Base-by-base conservation (phyloP, 2,329 filamentous ascomycete genomes). In the Ophiostoma ips region DNA sequence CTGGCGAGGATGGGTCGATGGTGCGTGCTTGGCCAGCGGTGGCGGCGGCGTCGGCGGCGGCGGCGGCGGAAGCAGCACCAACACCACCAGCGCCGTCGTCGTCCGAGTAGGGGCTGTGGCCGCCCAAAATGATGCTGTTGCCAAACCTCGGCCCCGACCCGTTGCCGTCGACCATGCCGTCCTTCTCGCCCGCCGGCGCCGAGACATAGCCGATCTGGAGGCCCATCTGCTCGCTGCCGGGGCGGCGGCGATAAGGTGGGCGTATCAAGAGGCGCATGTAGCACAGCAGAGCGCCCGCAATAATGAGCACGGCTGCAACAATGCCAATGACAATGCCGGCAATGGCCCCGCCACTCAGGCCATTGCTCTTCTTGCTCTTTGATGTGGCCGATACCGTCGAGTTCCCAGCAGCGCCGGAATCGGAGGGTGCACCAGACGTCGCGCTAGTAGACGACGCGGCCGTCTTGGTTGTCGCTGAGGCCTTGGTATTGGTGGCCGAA, bases 261-360 rank as follows among this genome's bases (percentile, higher is more conserved):
- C 71, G 58, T 46, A 72, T 58, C 55, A 70, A 68, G 64, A 66
- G 76, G n/a, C n/a, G n/a, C n/a, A n/a, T n/a, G n/a, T n/a, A n/a
- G n/a, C n/a, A n/a, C 19, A 62, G 55, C 8, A 71, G 53, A 3
- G 58, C 61, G 6, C 5, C 11, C 15, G 58, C 65, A 55, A 71
- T 52, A 55, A 71, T 53, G 13, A 66, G 57, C 7, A 75, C 58
- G 12, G 61, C 62, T 3, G 69, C 52, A 12, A 60, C 62, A 41
- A 62, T 62, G 7, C 64, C 71, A 2, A 74, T 62, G 31, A 65
- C 70, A 35, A 75, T 74, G 38, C 73, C 72, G 18, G 66, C 68
- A 37, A 70, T 70, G 47, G 70, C 69, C 19, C 70, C 72, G 0
- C 59, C 61, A 2, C 64, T 59, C 2, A 74, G 61, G 2, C 64